phyloP scores from a whole-genome alignment of 306 rosid species.

The Quercus berberidifolia region DNA sequence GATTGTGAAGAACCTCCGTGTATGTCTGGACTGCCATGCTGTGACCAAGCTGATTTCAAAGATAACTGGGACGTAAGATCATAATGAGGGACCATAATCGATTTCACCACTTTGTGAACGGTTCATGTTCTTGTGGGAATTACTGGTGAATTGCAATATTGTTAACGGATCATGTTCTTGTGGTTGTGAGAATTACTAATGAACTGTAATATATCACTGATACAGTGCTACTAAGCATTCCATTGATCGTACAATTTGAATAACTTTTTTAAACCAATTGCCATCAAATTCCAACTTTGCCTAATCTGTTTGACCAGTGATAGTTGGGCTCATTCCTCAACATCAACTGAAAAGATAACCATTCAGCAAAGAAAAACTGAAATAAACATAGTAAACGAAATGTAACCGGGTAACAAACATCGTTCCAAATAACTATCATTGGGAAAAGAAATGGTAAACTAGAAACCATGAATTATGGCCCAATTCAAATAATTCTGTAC shows the following conservation, averaged over 20 bases:
- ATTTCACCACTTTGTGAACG: conserved; percentile 75
- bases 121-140: conserved; percentile 74
- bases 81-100: conserved; percentile 75
- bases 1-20: conserved; percentile 75
- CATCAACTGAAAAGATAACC: not conserved
- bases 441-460: not conserved
- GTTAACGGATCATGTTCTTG: too few relatives aligned
- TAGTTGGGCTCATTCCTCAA: not conserved
- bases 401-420: not conserved
- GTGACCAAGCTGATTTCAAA: conserved; percentile 69
- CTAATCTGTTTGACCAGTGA: not conserved
- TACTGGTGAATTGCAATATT: conserved; percentile 49
- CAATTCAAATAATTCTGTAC: conserved; percentile 4
- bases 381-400: not conserved
- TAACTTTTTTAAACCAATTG: not conserved
- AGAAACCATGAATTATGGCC: not conserved
- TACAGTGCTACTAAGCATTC: not conserved
- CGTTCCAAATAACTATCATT: not conserved
- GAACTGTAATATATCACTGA: not conserved
- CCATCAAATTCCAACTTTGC: not conserved
- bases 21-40: conserved; percentile 73
- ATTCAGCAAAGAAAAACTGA: too few relatives aligned
- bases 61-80: conserved; percentile 54
- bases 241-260: not conserved
- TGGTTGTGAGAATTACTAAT: too few relatives aligned